Base-by-base conservation (phyloP, 2,329 filamentous ascomycete genomes). In the Colletotrichum tropicicola region DNA sequence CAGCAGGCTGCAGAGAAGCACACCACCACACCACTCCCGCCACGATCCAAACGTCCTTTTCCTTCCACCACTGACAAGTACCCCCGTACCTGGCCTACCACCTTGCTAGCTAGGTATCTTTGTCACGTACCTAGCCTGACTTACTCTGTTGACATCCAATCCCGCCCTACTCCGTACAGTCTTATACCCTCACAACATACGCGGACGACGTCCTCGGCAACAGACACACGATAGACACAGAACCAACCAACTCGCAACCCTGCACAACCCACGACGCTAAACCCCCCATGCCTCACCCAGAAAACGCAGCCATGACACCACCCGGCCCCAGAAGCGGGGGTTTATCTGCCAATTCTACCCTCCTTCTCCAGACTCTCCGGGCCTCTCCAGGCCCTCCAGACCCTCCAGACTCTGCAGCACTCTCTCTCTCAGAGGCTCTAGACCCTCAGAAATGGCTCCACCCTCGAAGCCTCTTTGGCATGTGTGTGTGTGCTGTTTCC, bases 221-320 rank as follows among this genome's bases (percentile, higher is more conserved):
- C 17, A 17, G 10, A n/a, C n/a, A 19, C 39, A 23, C 17, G 39
- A 21, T 30, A 32, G 7, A 49, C 25, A 48, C 44, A 19, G 7
- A 10, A n/a, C 45, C 55, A 59, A 43, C 55, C 55, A 59, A 41
- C 48, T 27, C 21, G 25, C 56, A 21, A 39, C 61, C 49, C 56
- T 59, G 45, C 37, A 45, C 25, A 37, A 32, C 28, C 55, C 51
- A 41, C 27, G 51, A 23, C 58, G 41, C 51, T 61, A 44, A 45
- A 58, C 45, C 13, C 13, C 32, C 30, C 30, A 35, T 35, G 12
- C 32, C 9, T 35, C 27, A 39, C 35, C 30, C 17, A 51, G 37
- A 21, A 56, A 44, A 65, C 44, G 58, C 62, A 52, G 44, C 35
- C 25, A 56, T 65, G 58, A 39, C 57, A 56, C 62, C 58, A 65